Percentiles rank a stretch among this genome's conserved stretches.
These are phyloP conservation scores for Phytophthora lateralis DNA, from an alignment of 352 stramenopile species.

Conservation along the genomic window DNA sequence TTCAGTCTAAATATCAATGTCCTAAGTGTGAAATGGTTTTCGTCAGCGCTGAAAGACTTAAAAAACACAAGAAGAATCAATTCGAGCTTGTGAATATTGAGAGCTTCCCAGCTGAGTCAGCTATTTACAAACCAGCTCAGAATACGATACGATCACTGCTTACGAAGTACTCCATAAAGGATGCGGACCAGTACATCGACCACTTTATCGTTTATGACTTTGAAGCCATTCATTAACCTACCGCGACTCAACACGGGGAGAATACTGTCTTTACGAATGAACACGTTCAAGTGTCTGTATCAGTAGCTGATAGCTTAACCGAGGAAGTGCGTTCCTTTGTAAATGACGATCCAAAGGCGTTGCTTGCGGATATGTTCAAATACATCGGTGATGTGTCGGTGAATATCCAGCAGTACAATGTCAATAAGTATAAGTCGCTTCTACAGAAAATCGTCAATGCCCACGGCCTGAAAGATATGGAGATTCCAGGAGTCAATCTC, in stretches of 20 bases:
- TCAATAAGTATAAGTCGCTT: background rate
- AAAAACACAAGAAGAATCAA: constrained; percentile 31
- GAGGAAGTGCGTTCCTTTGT: background rate
- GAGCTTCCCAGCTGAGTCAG: constrained; percentile 21
- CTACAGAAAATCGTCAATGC: background rate
- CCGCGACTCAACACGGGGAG: too few relatives aligned
- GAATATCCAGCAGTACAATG: constrained; percentile 10
- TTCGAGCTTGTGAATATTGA: constrained; percentile 3
- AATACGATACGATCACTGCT: constrained; percentile 18
- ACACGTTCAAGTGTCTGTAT: constrained; percentile 18
- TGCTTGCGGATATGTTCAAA: constrained; percentile 24
- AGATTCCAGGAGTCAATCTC: constrained; percentile 1
- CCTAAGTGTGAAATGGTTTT: constrained; percentile 24
- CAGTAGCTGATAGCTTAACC: constrained; percentile 18
- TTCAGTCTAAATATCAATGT: constrained; percentile 13
- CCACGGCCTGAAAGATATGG: constrained; percentile 5
- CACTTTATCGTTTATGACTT: too few relatives aligned
- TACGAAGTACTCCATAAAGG: background rate
- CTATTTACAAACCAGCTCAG: constrained; percentile 11
- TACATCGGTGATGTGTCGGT: constrained; percentile 12
- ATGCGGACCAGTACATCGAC: too few relatives aligned
- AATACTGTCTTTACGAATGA: constrained; percentile 2
- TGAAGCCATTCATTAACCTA: too few relatives aligned
- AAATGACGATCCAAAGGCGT: constrained; percentile 14
- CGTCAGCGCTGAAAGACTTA: constrained; percentile 18